Conservation (phyloP, 2,329 filamentous ascomycete genomes). For the Endothia cerciana region DNA sequence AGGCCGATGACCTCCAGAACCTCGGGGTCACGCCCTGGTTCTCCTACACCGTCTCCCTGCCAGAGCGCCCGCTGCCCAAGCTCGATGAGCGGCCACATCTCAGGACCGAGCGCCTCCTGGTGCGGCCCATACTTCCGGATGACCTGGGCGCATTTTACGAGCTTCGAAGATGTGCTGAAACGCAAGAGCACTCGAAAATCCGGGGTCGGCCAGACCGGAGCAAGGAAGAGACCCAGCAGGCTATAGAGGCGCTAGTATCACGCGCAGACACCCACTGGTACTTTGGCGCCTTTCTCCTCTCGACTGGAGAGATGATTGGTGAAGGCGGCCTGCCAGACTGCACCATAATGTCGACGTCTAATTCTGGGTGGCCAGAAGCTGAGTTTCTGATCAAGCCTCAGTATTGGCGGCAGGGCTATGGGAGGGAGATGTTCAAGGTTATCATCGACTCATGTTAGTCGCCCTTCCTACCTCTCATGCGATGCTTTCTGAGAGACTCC, state of each 20-base stretch:
- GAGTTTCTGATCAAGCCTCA: conserved; percentile 24
- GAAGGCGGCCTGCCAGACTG: conserved; percentile 34
- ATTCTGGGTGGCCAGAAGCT: conserved; percentile 25
- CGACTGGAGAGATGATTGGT: conserved; percentile 36
- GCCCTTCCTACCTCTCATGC: background rate
- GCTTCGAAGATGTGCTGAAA: conserved; percentile 22
- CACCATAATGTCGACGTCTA: conserved; percentile 21
- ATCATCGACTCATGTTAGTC: conserved; percentile 18
- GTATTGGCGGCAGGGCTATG: conserved; percentile 26
- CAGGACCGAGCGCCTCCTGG: conserved; percentile 27
- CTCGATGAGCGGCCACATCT: conserved; percentile 15
- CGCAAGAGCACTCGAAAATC: conserved; percentile 20
- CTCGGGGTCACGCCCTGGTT: conserved; percentile 20
- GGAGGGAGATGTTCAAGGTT: conserved; percentile 25
- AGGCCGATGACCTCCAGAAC: background rate
- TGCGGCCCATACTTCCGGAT: conserved; percentile 22
- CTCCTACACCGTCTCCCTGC: conserved; percentile 18
- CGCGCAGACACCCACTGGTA: conserved; percentile 29
- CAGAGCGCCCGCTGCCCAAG: conserved; percentile 21
- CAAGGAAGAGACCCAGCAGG: conserved; percentile 20
- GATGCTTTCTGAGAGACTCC: background rate
- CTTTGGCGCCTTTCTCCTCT: conserved; percentile 34
- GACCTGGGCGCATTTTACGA: conserved; percentile 29
- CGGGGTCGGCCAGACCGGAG: conserved; percentile 26
- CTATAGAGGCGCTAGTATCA: conserved; percentile 14